These are phyloP conservation scores for Aspergillus tubingensis DNA, from an alignment of 2,329 filamentous ascomycete species.

Conservation along the genomic window DNA sequence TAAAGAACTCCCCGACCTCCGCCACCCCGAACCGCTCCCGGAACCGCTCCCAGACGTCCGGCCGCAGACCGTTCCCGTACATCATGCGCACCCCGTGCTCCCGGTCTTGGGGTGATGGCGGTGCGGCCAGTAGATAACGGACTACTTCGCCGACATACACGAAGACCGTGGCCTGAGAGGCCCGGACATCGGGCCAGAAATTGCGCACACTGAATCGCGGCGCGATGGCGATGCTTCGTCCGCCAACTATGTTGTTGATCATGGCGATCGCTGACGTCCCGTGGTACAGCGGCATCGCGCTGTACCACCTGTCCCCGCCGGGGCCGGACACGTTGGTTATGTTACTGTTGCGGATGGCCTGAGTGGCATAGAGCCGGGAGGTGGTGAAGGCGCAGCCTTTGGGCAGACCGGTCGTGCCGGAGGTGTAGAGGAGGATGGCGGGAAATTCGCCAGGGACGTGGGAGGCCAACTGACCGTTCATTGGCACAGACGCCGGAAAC, in stretches of 20 bases:
- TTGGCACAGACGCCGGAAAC: slow-evolving; percentile 53
- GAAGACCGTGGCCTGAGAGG: slow-evolving; percentile 68
- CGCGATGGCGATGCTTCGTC: slow-evolving; percentile 46
- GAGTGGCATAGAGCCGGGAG: slow-evolving; percentile 46
- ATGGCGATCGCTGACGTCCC: slow-evolving; percentile 68
- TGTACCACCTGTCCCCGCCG: slow-evolving; percentile 65
- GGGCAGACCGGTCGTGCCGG: slow-evolving; percentile 73
- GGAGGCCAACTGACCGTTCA: slow-evolving; percentile 53
- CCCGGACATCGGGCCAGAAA: slow-evolving; percentile 73
- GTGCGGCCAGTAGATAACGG: slow-evolving; percentile 70
- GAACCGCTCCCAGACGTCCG: slow-evolving; percentile 54
- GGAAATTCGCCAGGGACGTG: slow-evolving; percentile 50
- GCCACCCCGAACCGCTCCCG: slow-evolving; percentile 55
- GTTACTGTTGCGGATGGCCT: slow-evolving; percentile 36
- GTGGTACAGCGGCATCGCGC: slow-evolving; percentile 77
- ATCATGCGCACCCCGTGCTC: slow-evolving; percentile 49
- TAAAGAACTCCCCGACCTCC: slow-evolving; percentile 73
- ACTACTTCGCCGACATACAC: slow-evolving; percentile 78
- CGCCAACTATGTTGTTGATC: slow-evolving; percentile 57
- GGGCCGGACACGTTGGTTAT: slow-evolving; percentile 32
- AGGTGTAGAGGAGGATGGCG: slow-evolving; percentile 70
- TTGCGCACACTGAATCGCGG: slow-evolving; percentile 63
- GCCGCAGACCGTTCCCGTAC: slow-evolving; percentile 52
- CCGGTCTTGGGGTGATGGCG: slow-evolving; percentile 50
- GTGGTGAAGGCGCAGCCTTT: slow-evolving; percentile 68